These are phyloP conservation scores for Chrysosporium keratinophilum DNA, from an alignment of 2,329 filamentous ascomycete genomes.

Conservation along the genomic window DNA sequence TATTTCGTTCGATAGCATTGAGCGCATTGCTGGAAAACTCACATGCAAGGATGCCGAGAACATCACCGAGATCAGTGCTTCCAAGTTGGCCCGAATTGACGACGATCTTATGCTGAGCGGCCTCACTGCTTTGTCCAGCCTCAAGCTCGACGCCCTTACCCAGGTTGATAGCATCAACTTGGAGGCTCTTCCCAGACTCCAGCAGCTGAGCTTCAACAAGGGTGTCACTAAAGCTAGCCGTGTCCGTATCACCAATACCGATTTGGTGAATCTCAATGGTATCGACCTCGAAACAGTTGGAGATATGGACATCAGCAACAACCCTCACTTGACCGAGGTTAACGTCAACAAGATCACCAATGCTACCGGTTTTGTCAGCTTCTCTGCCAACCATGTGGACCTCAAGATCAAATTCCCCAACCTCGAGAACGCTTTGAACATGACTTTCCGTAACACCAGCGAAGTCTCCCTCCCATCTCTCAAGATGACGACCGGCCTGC, in stretches of 20 bases:
- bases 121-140: constrained; percentile 56
- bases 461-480: constrained; percentile 64
- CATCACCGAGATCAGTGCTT: constrained; percentile 54
- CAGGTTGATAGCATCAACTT: constrained; percentile 59
- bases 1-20: constrained; percentile 53
- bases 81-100: constrained; percentile 53
- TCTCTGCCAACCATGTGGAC: constrained; percentile 69
- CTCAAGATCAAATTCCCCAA: constrained; percentile 66
- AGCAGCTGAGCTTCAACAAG: constrained; percentile 50
- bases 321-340: constrained; percentile 65
- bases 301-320: constrained; percentile 79
- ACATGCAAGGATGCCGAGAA: constrained; percentile 45
- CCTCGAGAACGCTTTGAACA: constrained; percentile 65
- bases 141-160: constrained; percentile 57
- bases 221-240: constrained; percentile 56
- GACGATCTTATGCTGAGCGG: constrained; percentile 60
- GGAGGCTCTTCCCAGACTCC: constrained; percentile 57
- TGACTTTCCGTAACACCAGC: constrained; percentile 73
- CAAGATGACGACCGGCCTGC: constrained; percentile 60
- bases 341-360: constrained; percentile 63
- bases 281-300: constrained; percentile 67
- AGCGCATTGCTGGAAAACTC: constrained; percentile 50
- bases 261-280: constrained; percentile 64
- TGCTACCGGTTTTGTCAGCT: constrained; percentile 58
- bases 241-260: constrained; percentile 76